These are phyloP conservation scores for Neurospora sp. DNA, from an alignment of 2,329 filamentous ascomycete genomes.

Conservation along the genomic window DNA sequence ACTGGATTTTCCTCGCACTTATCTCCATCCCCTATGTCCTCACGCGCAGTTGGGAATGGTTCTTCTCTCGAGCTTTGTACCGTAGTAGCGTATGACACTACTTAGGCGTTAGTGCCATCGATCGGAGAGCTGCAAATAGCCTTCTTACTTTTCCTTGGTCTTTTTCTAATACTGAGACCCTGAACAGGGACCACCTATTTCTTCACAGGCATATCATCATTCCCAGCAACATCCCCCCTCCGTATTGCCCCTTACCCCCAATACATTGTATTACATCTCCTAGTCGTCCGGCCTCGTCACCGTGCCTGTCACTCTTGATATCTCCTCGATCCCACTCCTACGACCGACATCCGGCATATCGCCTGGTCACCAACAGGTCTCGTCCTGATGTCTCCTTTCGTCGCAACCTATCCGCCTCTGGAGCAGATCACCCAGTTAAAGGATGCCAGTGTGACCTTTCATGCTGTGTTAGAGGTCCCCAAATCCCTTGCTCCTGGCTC, in stretches of 20 bases:
- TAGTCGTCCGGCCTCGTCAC: not conserved
- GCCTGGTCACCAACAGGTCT: slow-evolving; percentile 13
- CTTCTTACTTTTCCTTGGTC: not conserved
- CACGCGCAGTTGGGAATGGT: not conserved
- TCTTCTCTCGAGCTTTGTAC: not conserved
- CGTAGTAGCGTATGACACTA: not conserved
- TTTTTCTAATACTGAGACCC: not conserved
- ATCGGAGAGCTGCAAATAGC: not conserved
- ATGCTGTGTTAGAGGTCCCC: slow-evolving; percentile 59
- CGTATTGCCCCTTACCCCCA: not conserved
- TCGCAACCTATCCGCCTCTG: slow-evolving; percentile 58
- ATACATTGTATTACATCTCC: not conserved
- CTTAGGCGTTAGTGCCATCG: not conserved
- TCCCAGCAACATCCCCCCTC: not conserved
- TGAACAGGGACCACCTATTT: not conserved
- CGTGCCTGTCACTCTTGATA: not conserved
- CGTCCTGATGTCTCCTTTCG: slow-evolving; percentile 14
- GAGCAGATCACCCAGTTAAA: slow-evolving; percentile 61
- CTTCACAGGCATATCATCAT: not conserved
- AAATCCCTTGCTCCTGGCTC: slow-evolving; percentile 39
- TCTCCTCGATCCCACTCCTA: not conserved
- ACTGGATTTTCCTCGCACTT: not conserved
- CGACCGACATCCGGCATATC: not conserved
- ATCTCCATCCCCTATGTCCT: not conserved
- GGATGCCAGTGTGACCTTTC: slow-evolving; percentile 44